Evolutionary conservation across 306 rosid genomes (phyloP).

Genomic region (Medicago ruthenica): DNA sequence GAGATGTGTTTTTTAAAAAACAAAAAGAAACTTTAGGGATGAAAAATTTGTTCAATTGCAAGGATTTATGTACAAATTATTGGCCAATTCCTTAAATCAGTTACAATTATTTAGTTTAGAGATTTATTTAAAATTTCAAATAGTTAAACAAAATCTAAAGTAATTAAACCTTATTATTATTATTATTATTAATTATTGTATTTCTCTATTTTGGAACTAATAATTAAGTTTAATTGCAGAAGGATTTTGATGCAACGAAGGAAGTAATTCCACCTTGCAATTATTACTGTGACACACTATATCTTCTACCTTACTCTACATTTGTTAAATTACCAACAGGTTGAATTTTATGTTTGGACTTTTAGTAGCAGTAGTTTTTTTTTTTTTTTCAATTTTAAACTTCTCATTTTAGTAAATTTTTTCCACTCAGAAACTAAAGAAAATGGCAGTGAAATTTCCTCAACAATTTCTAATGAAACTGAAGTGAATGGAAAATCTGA

Average conservation of each 20-base stretch:
- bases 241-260: slow-evolving; percentile 45
- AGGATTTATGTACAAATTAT: too few species aligned
- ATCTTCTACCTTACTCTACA: slow-evolving; percentile 62
- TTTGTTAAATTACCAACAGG: slow-evolving; percentile 67
- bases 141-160: too few species aligned
- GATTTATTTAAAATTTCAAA: too few species aligned
- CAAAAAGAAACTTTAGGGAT: too few species aligned
- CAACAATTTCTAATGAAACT: slow-evolving; percentile 72
- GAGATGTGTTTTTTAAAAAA: too few species aligned
- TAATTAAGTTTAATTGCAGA: slow-evolving; percentile 37
- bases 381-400: neutral
- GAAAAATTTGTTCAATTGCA: too few species aligned
- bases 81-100: too few species aligned
- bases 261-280: slow-evolving; percentile 48
- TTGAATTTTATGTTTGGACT: slow-evolving; percentile 15
- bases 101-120: too few species aligned
- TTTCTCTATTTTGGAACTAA: neutral
- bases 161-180: too few species aligned
- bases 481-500: slow-evolving; percentile 46
- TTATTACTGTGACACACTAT: slow-evolving; percentile 63
- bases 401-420: neutral
- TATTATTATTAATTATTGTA: neutral
- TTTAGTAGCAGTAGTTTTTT: neutral
- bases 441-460: slow-evolving; percentile 59
- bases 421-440: slow-evolving; percentile 46